Conservation (phyloP, 2,329 filamentous ascomycete genomes). For the Neonectria sp. region DNA sequence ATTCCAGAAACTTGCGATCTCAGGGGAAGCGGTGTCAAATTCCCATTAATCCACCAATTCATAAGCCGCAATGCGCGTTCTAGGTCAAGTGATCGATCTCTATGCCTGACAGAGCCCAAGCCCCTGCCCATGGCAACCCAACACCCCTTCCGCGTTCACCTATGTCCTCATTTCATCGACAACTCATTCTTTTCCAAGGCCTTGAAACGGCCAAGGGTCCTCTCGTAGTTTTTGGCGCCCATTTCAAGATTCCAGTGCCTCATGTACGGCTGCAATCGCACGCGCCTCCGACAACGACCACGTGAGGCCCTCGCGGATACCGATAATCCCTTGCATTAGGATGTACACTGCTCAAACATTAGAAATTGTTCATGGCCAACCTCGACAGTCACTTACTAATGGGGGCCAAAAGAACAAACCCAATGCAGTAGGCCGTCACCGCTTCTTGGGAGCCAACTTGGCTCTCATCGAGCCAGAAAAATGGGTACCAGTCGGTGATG, state of each 20-base stretch:
- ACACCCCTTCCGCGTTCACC: background rate
- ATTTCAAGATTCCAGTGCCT: constrained; percentile 39
- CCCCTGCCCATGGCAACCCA: background rate
- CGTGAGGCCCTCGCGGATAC: constrained; percentile 62
- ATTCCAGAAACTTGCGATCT: background rate
- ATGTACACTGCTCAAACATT: constrained; percentile 59
- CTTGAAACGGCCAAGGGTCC: background rate
- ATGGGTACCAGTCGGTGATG: constrained; percentile 61
- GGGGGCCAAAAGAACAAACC: constrained; percentile 61
- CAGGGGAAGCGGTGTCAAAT: constrained; percentile 2
- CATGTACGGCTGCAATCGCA: constrained; percentile 44
- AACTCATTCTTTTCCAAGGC: background rate
- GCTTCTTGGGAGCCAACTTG: constrained; percentile 61
- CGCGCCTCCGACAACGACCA: constrained; percentile 45
- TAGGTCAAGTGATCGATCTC: constrained; percentile 9
- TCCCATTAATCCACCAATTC: background rate
- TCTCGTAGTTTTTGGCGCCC: background rate
- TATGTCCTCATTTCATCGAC: background rate
- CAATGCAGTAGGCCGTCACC: constrained; percentile 60
- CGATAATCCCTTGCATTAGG: constrained; percentile 64
- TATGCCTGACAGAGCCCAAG: constrained; percentile 5
- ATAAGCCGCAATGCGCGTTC: background rate
- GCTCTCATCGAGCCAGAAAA: constrained; percentile 66
- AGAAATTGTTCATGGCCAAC: constrained; percentile 20
- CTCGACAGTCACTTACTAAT: constrained; percentile 57